Evolutionary conservation across 148 eudicot genomes (phyloP).

Genomic region (Persicaria maculosa): DNA sequence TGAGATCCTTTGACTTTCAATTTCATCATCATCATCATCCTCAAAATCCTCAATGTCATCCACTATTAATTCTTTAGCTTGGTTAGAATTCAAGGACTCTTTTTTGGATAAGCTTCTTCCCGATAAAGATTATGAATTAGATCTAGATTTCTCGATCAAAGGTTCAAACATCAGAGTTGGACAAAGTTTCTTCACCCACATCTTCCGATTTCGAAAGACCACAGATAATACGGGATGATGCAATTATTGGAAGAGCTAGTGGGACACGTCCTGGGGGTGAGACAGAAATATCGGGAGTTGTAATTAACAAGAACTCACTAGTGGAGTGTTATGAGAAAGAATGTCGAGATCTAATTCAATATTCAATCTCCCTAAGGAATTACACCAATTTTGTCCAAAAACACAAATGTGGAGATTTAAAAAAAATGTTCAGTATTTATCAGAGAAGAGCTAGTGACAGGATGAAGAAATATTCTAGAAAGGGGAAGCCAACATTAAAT

Average conservation of each 20-base stretch:
- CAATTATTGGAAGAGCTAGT: conserved; percentile 48
- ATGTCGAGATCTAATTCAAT: conserved; percentile 4
- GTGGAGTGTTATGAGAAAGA: conserved; percentile 46
- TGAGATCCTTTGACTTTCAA: conserved; percentile 67
- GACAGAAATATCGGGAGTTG: conserved; percentile 71
- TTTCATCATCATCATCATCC: conserved; percentile 71
- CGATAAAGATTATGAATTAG: conserved; percentile 29
- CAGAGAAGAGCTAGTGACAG: too few species aligned
- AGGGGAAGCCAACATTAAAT: too few species aligned
- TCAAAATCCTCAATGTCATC: too few species aligned
- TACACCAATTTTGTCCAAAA: background rate
- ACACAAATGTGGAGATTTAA: too few species aligned
- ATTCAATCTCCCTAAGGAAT: background rate
- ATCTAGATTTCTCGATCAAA: conserved; percentile 17
- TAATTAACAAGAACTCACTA: conserved; percentile 75
- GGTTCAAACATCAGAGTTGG: conserved; percentile 36
- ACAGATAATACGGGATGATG: conserved; percentile 42
- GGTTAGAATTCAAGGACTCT: conserved; percentile 55
- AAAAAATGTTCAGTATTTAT: too few species aligned
- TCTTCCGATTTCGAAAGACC: conserved; percentile 50
- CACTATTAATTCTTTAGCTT: conserved; percentile 62
- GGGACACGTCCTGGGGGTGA: conserved; percentile 82
- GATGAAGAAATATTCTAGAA: too few species aligned
- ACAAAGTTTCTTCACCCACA: conserved; percentile 31
- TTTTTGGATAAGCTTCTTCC: conserved; percentile 44